Evolutionary conservation across 73 alveolate species (phyloP), one percentile per base, ranked within the genome.

Genomic region (Urostyla sp.): DNA sequence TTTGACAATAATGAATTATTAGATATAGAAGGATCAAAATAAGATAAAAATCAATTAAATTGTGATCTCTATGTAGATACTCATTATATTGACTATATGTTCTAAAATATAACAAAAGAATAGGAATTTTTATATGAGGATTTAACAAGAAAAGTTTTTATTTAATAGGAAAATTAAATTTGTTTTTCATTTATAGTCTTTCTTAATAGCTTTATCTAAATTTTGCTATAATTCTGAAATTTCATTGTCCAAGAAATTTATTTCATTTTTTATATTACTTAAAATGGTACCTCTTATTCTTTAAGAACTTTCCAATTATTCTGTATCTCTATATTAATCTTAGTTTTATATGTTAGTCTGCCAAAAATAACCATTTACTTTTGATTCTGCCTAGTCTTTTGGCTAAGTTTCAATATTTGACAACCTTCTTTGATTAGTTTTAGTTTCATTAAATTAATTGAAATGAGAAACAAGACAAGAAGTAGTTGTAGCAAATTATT

Each of bases 71-170:
- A 30, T 56, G 74, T 75, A 0, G 87, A 75, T 40, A 75, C 87
- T 18, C 87, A 75, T 28, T 75, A 75, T 40, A 28, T 75, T 16
- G 87, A 75, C 44, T 75, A 56, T 53, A 75, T 75, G 87, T 59
- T 75, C n/a, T 2, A 10, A 28, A 56, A 75, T 48, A 23, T 75
- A 23, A 55, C 34, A 11, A 44, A 54, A 57, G 87, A 75, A 30
- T 50, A 50, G 28, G 15, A 56, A 20, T 75, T 27, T 32, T 51
- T 27, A 1, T 20, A 56, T 34, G 73, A 73, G 21, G 75, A 52
- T 1, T 21, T 56, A 13, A 36, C 20, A 16, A 16, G 78, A n/a
- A 36, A 75, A 46, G 58, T 57, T 20, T n/a, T n/a, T n/a, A n/a
- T n/a, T n/a, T n/a, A n/a, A n/a, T n/a, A n/a, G n/a, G n/a, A n/a